These are phyloP conservation scores for Babjeviella inositovora DNA, from an alignment of 805 yeast genomes.

Conservation along the genomic window DNA sequence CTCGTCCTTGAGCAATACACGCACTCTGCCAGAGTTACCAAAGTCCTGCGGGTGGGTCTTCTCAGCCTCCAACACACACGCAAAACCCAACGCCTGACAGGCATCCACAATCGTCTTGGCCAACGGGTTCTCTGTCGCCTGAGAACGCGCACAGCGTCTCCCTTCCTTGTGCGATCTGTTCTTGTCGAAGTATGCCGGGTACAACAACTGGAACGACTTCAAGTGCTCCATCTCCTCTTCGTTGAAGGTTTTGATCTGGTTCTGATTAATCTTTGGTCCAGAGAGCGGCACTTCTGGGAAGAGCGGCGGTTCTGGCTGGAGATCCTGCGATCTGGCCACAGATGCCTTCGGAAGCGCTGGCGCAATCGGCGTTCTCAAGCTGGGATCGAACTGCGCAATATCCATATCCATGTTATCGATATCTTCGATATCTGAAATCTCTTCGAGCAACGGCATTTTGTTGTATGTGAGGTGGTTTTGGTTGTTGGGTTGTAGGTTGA, in stretches of 20 bases:
- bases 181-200: slow-evolving; percentile 87
- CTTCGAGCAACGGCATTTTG: slow-evolving; percentile 59
- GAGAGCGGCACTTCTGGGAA: slow-evolving; percentile 7
- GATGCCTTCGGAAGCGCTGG: slow-evolving; percentile 21
- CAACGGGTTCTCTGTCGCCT: slow-evolving; percentile 75
- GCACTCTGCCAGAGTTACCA: slow-evolving; percentile 94
- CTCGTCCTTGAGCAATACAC: slow-evolving; percentile 47
- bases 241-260: slow-evolving; percentile 11
- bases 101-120: slow-evolving; percentile 78
- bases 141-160: slow-evolving; percentile 53
- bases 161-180: slow-evolving; percentile 67
- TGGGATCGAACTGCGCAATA: slow-evolving; percentile 73
- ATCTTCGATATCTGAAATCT: slow-evolving; percentile 63
- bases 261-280: slow-evolving; percentile 1
- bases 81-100: slow-evolving; percentile 11
- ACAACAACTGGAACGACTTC: slow-evolving; percentile 55
- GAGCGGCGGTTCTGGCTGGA: slow-evolving; percentile 13
- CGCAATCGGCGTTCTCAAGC: no score
- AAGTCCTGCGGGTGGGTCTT: slow-evolving; percentile 93
- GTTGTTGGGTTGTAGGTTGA: background rate
- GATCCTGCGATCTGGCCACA: slow-evolving; percentile 46
- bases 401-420: slow-evolving; percentile 91
- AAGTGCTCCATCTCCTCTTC: slow-evolving; percentile 49
- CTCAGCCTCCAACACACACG: slow-evolving; percentile 50
- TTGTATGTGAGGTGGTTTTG: slow-evolving; percentile 1